Evolutionary conservation across 305 asterid species (phyloP).

Genomic region (Fraxinus dipetala): DNA sequence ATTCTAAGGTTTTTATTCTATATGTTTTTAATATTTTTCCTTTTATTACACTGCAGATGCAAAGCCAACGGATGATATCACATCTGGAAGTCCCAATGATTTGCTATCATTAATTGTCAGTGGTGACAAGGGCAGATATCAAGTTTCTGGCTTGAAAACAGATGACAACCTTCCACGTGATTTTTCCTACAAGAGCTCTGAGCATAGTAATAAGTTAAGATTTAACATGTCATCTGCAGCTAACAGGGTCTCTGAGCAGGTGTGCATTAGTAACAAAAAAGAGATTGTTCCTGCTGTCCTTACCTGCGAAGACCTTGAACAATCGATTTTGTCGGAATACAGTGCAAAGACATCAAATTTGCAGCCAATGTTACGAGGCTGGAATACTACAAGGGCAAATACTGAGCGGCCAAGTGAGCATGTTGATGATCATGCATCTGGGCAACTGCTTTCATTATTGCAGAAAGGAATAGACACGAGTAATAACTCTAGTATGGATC

Average conservation of each 20-base stretch:
- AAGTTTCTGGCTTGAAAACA: conserved; percentile 33
- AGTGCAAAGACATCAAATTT: conserved; percentile 38
- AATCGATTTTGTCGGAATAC: conserved; percentile 71
- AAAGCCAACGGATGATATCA: conserved; percentile 38
- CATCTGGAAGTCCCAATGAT: conserved; percentile 51
- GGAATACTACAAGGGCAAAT: conserved; percentile 33
- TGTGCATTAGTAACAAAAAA: conserved; percentile 33
- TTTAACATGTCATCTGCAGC: conserved; percentile 37
- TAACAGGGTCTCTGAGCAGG: conserved; percentile 47
- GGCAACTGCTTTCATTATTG: conserved; percentile 82
- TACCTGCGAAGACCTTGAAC: conserved; percentile 96
- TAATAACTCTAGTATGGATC: conserved; percentile 28
- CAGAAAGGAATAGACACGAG: conserved; percentile 50
- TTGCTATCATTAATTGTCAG: conserved; percentile 68
- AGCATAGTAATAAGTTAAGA: conserved; percentile 31
- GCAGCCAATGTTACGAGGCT: conserved; percentile 35
- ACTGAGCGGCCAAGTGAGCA: conserved; percentile 38
- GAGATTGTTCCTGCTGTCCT: conserved; percentile 55
- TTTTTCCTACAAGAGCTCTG: conserved; percentile 31
- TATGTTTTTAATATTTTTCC: conserved; percentile 17
- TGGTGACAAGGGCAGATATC: conserved; percentile 56
- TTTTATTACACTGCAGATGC: conserved; percentile 35
- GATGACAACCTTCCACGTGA: conserved; percentile 31
- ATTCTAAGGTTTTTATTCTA: conserved; percentile 2
- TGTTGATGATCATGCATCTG: conserved; percentile 55